Percentiles rank a stretch among this genome's conserved stretches.
Evolutionary conservation across 306 rosid genomes (phyloP).

Genomic region (Arachis stenosperma): DNA sequence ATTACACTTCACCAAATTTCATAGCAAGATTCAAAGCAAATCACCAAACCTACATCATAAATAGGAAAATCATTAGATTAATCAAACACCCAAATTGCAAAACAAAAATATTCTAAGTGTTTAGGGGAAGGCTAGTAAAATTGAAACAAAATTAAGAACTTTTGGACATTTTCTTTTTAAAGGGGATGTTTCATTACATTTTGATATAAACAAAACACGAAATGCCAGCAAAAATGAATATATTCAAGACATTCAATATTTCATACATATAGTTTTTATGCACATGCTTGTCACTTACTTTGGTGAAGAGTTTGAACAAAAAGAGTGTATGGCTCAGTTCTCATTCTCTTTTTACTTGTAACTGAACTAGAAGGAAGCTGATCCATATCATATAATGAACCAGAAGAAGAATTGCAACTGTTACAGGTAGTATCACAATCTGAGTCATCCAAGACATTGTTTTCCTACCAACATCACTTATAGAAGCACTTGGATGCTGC

Average conservation of each 20-base stretch:
- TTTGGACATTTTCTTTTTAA: no score
- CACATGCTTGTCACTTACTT: slow-evolving; percentile 17
- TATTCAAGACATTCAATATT: no score
- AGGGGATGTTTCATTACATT: neutral
- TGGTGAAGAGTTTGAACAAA: slow-evolving; percentile 2
- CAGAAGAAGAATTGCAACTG: slow-evolving; percentile 38
- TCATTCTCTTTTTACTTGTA: slow-evolving; percentile 21
- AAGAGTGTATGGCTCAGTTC: slow-evolving; percentile 5
- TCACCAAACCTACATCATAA: no score
- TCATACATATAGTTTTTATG: neutral
- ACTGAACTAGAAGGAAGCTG: neutral
- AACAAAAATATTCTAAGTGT: no score
- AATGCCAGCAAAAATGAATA: neutral
- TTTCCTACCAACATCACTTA: neutral
- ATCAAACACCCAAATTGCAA: no score
- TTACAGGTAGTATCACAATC: slow-evolving; percentile 26
- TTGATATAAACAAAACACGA: neutral
- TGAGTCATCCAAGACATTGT: slow-evolving; percentile 1
- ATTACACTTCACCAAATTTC: no score
- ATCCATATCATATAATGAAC: slow-evolving; percentile 17
- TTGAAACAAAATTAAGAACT: no score
- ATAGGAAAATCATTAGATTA: no score
- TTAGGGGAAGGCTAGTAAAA: no score
- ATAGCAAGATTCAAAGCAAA: no score
- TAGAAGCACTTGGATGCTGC: neutral